Conservation (phyloP, 495 filamentous ascomycete genomes). For the Amphirosellinia nigrospora region DNA sequence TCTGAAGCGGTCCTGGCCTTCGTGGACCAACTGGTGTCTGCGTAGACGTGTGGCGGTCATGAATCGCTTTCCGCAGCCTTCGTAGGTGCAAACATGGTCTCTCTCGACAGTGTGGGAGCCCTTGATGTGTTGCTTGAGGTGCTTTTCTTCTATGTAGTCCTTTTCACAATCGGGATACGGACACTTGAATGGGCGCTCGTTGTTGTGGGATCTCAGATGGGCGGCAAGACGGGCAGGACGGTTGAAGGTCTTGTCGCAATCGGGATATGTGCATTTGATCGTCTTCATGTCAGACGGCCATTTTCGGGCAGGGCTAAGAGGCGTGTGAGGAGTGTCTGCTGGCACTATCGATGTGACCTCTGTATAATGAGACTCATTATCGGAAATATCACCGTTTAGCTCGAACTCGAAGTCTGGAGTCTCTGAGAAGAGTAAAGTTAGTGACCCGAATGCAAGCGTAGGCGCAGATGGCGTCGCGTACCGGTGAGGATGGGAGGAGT, state of each 20-base stretch:
- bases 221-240: constrained; percentile 79
- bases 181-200: constrained; percentile 77
- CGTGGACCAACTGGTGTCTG: constrained; percentile 70
- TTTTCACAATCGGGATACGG: constrained; percentile 73
- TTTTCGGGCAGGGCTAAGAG: constrained; percentile 60
- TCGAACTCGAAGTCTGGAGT: constrained; percentile 25
- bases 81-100: constrained; percentile 70
- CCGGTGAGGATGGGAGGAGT: constrained; percentile 1
- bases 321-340: constrained; percentile 58
- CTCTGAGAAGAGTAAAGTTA: constrained; percentile 22
- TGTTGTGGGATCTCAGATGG: constrained; percentile 79
- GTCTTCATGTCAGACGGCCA: constrained; percentile 76
- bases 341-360: constrained; percentile 41
- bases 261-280: constrained; percentile 69
- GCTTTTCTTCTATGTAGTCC: constrained; percentile 78
- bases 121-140: constrained; percentile 83
- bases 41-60: constrained; percentile 74
- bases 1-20: constrained; percentile 68
- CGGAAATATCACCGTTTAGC: constrained; percentile 32
- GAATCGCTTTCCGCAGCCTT: constrained; percentile 80
- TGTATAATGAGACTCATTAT: constrained; percentile 52
- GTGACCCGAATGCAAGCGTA: not conserved
- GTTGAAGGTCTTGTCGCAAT: constrained; percentile 84
- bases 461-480: constrained; percentile 5
- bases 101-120: constrained; percentile 76